Evolutionary conservation across 2,329 filamentous ascomycete species (phyloP).

Genomic region (Sodiomyces alkalinus): DNA sequence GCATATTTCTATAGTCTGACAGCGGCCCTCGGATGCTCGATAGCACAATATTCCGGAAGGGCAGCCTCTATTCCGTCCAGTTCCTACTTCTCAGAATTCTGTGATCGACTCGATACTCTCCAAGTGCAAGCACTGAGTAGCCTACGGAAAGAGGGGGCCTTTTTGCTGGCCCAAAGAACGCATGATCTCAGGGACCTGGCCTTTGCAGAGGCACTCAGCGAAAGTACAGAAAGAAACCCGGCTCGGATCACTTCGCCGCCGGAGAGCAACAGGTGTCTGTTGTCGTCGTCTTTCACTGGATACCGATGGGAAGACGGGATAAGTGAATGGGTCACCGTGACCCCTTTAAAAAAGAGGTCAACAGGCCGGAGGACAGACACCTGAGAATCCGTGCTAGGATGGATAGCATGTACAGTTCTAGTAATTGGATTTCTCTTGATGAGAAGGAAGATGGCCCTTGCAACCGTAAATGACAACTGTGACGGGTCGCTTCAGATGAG

Average conservation of each 20-base stretch:
- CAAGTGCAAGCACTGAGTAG: too few species aligned
- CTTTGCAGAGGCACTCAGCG: conserved; percentile 28
- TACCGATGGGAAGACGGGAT: conserved; percentile 26
- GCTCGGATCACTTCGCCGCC: conserved; percentile 2
- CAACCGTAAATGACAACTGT: too few species aligned
- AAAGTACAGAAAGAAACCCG: not conserved
- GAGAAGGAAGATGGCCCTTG: too few species aligned
- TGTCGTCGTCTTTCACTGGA: conserved; percentile 20
- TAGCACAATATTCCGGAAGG: conserved; percentile 32
- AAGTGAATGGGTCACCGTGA: conserved; percentile 20
- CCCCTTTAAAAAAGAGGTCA: too few species aligned
- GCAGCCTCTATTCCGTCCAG: conserved; percentile 21
- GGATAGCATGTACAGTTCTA: too few species aligned
- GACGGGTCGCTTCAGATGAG: too few species aligned
- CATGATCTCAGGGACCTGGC: conserved; percentile 36
- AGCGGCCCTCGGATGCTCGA: conserved; percentile 24
- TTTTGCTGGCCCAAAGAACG: conserved; percentile 34
- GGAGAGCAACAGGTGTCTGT: too few species aligned
- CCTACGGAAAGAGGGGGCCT: conserved; percentile 31
- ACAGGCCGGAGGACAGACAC: too few species aligned
- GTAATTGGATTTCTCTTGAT: too few species aligned
- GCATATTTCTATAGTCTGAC: conserved; percentile 19
- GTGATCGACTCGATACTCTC: conserved; percentile 21
- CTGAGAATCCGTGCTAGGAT: too few species aligned
- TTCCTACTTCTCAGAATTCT: conserved; percentile 23